Percentiles rank a stretch among this genome's conserved stretches.
These are phyloP conservation scores for Vigna radiata DNA, from an alignment of 306 rosid genomes.

Conservation along the genomic window DNA sequence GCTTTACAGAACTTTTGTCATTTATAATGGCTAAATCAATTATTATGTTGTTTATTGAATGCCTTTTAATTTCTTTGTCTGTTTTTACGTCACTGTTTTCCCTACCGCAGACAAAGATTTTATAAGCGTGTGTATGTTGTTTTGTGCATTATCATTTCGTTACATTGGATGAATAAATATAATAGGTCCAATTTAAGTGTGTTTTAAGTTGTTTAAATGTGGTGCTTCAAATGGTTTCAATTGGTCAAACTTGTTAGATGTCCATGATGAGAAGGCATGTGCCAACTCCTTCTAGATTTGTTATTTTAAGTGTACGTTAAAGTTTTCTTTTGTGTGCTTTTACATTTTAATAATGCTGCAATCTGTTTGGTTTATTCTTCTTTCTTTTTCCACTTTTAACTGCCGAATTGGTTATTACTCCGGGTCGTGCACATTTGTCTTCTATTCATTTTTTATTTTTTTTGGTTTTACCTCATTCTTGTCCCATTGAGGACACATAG, in stretches of 20 bases:
- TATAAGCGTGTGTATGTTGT: not conserved
- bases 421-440: not conserved
- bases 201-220: slow-evolving; percentile 48
- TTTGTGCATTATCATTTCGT: not conserved
- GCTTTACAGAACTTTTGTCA: slow-evolving; percentile 15
- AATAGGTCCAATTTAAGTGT: not conserved
- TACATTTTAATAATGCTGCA: slow-evolving; percentile 7
- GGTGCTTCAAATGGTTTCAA: slow-evolving; percentile 86
- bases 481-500: not conserved
- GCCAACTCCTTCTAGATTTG: not conserved
- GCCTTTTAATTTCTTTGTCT: not conserved
- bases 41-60: not conserved
- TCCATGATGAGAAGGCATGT: slow-evolving; percentile 58
- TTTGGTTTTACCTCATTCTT: not conserved
- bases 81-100: not conserved
- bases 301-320: slow-evolving; percentile 7
- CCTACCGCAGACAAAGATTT: not conserved
- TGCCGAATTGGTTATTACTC: not conserved
- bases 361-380: not conserved
- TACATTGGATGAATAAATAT: not conserved
- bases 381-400: not conserved
- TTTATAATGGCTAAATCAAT: not conserved
- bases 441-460: not conserved
- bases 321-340: slow-evolving; percentile 3
- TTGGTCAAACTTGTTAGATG: slow-evolving; percentile 90